Conservation (phyloP, 306 rosid species). For the Neltuma alba region DNA sequence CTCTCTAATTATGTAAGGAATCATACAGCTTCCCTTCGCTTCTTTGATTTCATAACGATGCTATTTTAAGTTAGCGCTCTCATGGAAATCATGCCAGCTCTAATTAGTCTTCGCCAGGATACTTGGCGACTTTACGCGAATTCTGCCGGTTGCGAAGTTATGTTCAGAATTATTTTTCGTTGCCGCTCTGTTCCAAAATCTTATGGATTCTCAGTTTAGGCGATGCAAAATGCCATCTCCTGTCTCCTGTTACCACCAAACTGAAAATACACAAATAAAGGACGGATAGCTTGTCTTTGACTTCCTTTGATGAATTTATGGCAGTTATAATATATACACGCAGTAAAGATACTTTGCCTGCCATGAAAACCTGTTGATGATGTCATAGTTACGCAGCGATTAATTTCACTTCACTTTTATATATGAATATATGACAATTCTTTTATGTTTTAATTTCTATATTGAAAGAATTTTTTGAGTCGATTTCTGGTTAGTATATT, state of each 20-base stretch:
- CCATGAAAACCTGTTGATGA: background rate
- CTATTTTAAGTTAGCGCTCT: background rate
- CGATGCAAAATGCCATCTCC: background rate
- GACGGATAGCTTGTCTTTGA: background rate
- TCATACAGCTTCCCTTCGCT: background rate
- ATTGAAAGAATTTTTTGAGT: background rate
- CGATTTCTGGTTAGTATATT: background rate
- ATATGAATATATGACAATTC: background rate
- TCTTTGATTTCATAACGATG: conserved; percentile 2
- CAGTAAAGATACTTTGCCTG: background rate
- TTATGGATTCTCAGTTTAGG: background rate
- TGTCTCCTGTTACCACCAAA: background rate
- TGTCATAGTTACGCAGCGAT: conserved; percentile 20
- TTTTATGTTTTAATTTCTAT: background rate
- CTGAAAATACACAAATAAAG: background rate
- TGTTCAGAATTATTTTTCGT: background rate
- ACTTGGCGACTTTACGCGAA: background rate
- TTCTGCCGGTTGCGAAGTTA: conserved; percentile 1
- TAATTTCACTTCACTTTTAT: conserved; percentile 1
- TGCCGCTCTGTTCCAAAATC: background rate
- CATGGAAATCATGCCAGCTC: conserved; percentile 11
- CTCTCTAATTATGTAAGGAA: background rate
- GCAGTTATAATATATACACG: background rate
- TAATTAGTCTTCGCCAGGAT: background rate
- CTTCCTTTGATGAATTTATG: background rate